phyloP scores from a whole-genome alignment of 495 filamentous ascomycete species.

The Hypoxylon lienhwacheense region DNA sequence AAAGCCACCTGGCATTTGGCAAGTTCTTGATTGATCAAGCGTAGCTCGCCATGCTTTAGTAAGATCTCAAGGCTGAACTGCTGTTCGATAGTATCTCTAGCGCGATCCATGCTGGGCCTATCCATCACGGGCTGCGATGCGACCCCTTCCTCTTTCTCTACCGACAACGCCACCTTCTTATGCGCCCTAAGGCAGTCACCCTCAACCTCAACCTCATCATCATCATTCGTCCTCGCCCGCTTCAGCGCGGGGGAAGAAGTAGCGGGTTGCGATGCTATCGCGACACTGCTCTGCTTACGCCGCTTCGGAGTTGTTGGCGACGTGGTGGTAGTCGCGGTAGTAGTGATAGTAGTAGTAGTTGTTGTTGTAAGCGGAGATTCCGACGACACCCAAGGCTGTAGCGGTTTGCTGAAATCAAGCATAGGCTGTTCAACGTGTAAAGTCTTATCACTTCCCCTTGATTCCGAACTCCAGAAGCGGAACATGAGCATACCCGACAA shows the following conservation, averaged over 20 bases:
- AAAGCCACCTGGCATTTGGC: slow-evolving; percentile 94
- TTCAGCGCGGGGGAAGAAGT: slow-evolving; percentile 38
- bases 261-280: slow-evolving; percentile 36
- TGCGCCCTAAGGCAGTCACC: slow-evolving; percentile 43
- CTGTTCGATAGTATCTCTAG: slow-evolving; percentile 74
- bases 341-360: slow-evolving; percentile 7
- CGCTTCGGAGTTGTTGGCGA: slow-evolving; percentile 33
- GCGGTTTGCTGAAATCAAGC: slow-evolving; percentile 37
- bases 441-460: slow-evolving; percentile 52
- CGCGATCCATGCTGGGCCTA: slow-evolving; percentile 39
- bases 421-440: slow-evolving; percentile 41
- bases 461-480: slow-evolving; percentile 54
- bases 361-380: slow-evolving; percentile 26
- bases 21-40: slow-evolving; percentile 92
- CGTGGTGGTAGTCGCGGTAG: slow-evolving; percentile 1
- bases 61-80: slow-evolving; percentile 91
- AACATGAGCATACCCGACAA: slow-evolving; percentile 48
- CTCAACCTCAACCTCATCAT: slow-evolving; percentile 30
- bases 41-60: slow-evolving; percentile 90
- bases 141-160: slow-evolving; percentile 19
- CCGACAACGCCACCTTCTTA: slow-evolving; percentile 37
- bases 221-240: slow-evolving; percentile 41
- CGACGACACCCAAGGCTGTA: slow-evolving; percentile 41
- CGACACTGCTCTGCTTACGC: slow-evolving; percentile 39
- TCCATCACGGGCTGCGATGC: slow-evolving; percentile 14